Percentiles rank a stretch among this genome's conserved stretches.
Conservation (phyloP, 768 basidiomycete genomes). For the Leccinum sublutescens region DNA sequence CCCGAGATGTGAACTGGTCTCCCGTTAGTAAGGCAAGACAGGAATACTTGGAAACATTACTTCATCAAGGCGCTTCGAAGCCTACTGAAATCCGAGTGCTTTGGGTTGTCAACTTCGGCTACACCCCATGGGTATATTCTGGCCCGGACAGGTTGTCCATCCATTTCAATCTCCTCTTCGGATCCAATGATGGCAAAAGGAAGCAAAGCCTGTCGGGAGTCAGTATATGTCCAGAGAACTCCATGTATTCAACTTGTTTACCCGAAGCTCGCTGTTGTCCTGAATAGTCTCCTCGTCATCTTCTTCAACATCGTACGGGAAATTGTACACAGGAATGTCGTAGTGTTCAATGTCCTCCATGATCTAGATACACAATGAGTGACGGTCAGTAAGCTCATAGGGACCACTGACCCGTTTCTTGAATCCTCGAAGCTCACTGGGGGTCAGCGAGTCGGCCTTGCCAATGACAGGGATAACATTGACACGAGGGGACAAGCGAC, state of each 20-base stretch:
- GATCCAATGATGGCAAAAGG: conserved; percentile 98
- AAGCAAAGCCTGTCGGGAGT: conserved; percentile 63
- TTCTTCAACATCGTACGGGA: conserved; percentile 98
- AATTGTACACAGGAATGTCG: conserved; percentile 98
- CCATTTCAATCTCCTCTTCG: conserved; percentile 93
- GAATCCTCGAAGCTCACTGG: conserved; percentile 89
- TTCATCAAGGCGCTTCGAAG: conserved; percentile 89
- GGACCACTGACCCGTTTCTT: conserved; percentile 74
- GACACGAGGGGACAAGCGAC: conserved; percentile 93
- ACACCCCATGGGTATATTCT: conserved; percentile 99
- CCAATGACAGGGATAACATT: conserved; percentile 99
- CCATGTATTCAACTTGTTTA: conserved; percentile 36
- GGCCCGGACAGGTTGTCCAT: conserved; percentile 88
- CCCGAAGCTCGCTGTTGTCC: conserved; percentile 94
- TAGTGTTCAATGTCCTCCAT: conserved; percentile 99
- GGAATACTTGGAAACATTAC: conserved; percentile 41
- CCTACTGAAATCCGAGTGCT: conserved; percentile 97
- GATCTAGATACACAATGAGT: conserved; percentile 51
- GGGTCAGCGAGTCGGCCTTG: conserved; percentile 94
- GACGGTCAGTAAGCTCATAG: background rate
- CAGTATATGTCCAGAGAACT: conserved; percentile 2
- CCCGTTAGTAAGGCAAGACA: conserved; percentile 9
- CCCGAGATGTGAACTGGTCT: conserved; percentile 79
- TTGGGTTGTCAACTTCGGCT: conserved; percentile 98
- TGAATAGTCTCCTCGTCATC: conserved; percentile 98